A percentile compares a stretch with the other conserved stretches of the same genome.
Conservation (phyloP, 176 grass and related monocot genomes). For the Phoenix roebelenii region DNA sequence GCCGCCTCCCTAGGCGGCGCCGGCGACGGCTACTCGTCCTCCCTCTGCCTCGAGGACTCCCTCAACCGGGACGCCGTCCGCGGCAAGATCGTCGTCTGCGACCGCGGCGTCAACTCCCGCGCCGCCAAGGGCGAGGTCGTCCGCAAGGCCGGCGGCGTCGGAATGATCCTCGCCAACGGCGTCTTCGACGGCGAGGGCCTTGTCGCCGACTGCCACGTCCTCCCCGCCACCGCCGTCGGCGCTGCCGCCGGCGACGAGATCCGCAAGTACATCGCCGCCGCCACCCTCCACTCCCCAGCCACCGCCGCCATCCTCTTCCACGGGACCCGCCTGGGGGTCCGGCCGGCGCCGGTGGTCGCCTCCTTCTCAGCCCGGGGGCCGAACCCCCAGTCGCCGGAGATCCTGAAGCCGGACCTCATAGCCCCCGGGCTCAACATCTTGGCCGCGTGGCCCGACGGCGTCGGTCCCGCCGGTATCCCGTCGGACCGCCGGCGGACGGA, state of each 20-base stretch:
- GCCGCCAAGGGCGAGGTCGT: slow-evolving; percentile 81
- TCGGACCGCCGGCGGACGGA: slow-evolving; percentile 53
- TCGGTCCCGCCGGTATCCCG: slow-evolving; percentile 69
- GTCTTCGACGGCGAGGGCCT: slow-evolving; percentile 90
- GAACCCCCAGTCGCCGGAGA: slow-evolving; percentile 75
- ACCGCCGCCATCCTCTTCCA: slow-evolving; percentile 75
- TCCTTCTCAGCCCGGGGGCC: slow-evolving; percentile 86
- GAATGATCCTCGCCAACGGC: slow-evolving; percentile 89
- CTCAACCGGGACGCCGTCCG: slow-evolving; percentile 45
- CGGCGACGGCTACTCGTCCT: slow-evolving; percentile 60
- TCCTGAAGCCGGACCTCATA: slow-evolving; percentile 76
- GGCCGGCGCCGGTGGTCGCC: slow-evolving; percentile 75
- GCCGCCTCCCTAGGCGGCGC: slow-evolving; percentile 24
- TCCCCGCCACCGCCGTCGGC: slow-evolving; percentile 66
- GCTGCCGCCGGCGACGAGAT: slow-evolving; percentile 50
- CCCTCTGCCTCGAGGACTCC: slow-evolving; percentile 80
- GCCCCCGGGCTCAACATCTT: slow-evolving; percentile 90
- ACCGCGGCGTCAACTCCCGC: slow-evolving; percentile 80
- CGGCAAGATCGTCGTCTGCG: slow-evolving; percentile 75
- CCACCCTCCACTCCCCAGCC: slow-evolving; percentile 35
- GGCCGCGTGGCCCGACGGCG: slow-evolving; percentile 66
- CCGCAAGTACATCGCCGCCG: slow-evolving; percentile 59
- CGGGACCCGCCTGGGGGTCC: slow-evolving; percentile 75
- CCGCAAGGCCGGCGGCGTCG: slow-evolving; percentile 47
- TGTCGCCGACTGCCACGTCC: slow-evolving; percentile 82